Evolutionary conservation across 2,329 filamentous ascomycete species (phyloP).

Genomic region (Botrytis medusae): DNA sequence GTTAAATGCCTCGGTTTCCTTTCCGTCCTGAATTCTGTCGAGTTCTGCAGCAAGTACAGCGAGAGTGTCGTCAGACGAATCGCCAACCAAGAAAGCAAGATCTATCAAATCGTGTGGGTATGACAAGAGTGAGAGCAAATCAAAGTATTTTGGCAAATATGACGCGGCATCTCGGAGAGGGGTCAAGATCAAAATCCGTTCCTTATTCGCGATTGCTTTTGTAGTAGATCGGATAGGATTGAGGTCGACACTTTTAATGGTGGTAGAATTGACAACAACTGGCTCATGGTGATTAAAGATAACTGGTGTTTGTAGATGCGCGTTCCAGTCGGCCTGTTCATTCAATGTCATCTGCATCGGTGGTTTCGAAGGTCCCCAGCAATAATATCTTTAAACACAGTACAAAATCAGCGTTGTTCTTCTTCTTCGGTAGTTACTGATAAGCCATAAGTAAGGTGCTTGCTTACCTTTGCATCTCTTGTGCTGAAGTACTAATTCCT

Average conservation of each 20-base stretch:
- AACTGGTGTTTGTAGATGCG: constrained; percentile 86
- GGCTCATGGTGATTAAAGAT: constrained; percentile 94
- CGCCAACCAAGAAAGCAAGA: constrained; percentile 89
- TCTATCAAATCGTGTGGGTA: constrained; percentile 97
- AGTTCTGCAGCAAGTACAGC: constrained; percentile 83
- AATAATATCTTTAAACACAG: constrained; percentile 73
- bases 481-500: constrained; percentile 74
- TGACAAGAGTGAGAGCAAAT: constrained; percentile 82
- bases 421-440: neutral
- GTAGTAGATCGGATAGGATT: constrained; percentile 80
- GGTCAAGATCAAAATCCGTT: constrained; percentile 87
- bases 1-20: constrained; percentile 72
- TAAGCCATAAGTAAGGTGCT: constrained; percentile 16
- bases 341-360: constrained; percentile 94
- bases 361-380: constrained; percentile 92
- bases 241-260: constrained; percentile 78
- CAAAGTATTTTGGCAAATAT: constrained; percentile 87
- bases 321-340: constrained; percentile 86
- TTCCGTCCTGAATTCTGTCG: constrained; percentile 79
- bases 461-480: constrained; percentile 82
- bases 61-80: constrained; percentile 87
- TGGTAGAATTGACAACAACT: constrained; percentile 76
- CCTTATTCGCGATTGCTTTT: constrained; percentile 75
- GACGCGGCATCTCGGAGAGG: constrained; percentile 85
- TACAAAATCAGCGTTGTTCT: constrained; percentile 11